Evolutionary conservation across 495 filamentous ascomycete genomes (phyloP), one percentile per base, ranked within the genome.

Genomic region (Daldinia bambusicola): DNA sequence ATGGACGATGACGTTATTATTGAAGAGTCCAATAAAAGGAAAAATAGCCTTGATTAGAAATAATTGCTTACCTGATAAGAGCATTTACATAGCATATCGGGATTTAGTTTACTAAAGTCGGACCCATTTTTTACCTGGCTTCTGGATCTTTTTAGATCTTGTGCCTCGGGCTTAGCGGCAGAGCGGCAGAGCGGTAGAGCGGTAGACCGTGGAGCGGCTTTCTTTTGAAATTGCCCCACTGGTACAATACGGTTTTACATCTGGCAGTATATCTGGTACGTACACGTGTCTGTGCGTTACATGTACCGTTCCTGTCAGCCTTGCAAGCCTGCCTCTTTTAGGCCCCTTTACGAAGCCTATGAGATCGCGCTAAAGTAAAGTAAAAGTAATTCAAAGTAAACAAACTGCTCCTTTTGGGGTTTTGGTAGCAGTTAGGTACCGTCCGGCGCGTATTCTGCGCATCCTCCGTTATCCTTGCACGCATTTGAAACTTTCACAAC

Each of bases 381-480:
- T 65, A 67, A 13, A 43, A 67, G 51, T 65, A 67, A 65, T 63
- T 61, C 22, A 26, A 78, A 74, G 76, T 78, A 78, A 78, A 78
- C 74, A 78, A 78, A 78, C 64, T 72, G 59, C 74, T 76, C 48
- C 66, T 72, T 72, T 74, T 40, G 69, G 70, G 55, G n/a, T 64
- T 66, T 58, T 57, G 65, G 60, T 61, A 41, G 26, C 43, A 32
- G 16, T 59, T 53, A 59, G 55, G 55, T 66, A 63, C 13, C 45
- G 57, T 65, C 51, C 38, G 63, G 64, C 67, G 63, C 68, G 61
- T 67, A 48, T 48, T 48, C 18, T 20, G 43, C 34, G 34, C 34
- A 36, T 36, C 34, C 34, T 36, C 43, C 43, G 18, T 48, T 48
- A 56, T 38, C 61, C 66, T 43, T 67, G 59, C 60, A 26, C 26